A percentile compares a stretch with the other conserved stretches of the same genome.
These are phyloP conservation scores for Solanum clarkiae DNA, from an alignment of 257 asterid species.

Conservation along the genomic window DNA sequence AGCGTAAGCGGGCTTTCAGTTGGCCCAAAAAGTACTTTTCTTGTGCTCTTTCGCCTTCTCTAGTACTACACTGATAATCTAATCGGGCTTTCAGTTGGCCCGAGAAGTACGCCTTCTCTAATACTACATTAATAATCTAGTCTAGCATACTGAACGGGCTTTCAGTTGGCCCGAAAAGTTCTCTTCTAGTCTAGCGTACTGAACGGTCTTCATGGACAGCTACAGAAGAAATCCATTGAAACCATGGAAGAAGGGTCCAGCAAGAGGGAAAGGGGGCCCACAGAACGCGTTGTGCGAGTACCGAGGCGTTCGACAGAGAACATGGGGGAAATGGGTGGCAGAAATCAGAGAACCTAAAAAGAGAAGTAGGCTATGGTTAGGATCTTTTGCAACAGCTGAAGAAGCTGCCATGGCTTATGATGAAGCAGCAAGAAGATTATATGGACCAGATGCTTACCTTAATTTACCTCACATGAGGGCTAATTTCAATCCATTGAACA, in stretches of 20 bases:
- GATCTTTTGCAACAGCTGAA: conserved; percentile 86
- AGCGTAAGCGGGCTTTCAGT: too few species aligned
- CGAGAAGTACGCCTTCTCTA: too few species aligned
- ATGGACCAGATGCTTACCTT: conserved; percentile 90
- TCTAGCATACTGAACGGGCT: neutral
- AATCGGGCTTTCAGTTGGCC: too few species aligned
- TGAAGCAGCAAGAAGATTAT: conserved; percentile 85
- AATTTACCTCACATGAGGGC: conserved; percentile 79
- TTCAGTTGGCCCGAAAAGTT: neutral
- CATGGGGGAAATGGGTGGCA: conserved; percentile 85
- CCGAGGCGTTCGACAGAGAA: conserved; percentile 86
- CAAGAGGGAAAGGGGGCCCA: conserved; percentile 95
- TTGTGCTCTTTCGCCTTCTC: too few species aligned
- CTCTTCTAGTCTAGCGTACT: neutral
- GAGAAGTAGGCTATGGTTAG: conserved; percentile 83
- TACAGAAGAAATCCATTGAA: conserved; percentile 54
- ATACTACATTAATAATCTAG: neutral
- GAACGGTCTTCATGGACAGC: conserved; percentile 38
- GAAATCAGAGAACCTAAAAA: conserved; percentile 93
- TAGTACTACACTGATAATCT: too few species aligned
- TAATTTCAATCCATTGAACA: conserved; percentile 70
- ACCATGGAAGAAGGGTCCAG: conserved; percentile 99
- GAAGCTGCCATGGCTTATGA: conserved; percentile 98
- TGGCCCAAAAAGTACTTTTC: too few species aligned
- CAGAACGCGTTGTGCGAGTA: conserved; percentile 83